These are phyloP conservation scores for Kurtzmaniella natalensis DNA, from an alignment of 1,139 yeast species.

Conservation along the genomic window DNA sequence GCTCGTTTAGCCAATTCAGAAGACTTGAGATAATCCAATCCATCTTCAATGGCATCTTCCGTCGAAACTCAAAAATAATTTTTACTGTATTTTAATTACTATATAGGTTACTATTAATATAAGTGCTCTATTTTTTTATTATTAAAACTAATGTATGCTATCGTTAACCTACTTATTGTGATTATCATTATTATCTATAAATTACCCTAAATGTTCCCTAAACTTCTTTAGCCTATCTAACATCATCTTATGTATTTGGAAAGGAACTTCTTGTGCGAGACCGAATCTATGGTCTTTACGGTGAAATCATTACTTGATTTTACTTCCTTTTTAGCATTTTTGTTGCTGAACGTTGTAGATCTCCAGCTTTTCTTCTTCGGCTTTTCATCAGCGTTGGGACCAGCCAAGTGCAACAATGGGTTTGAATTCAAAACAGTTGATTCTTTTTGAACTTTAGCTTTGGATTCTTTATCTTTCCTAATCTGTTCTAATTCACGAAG, in stretches of 20 bases:
- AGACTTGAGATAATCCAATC: conserved; percentile 24
- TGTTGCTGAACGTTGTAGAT: conserved; percentile 41
- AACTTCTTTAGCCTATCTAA: too few species aligned
- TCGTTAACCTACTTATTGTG: too few species aligned
- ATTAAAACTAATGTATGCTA: not conserved
- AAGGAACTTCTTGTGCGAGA: conserved; percentile 67
- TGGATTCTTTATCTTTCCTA: conserved; percentile 37
- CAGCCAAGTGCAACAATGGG: conserved; percentile 33
- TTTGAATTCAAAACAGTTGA: conserved; percentile 29
- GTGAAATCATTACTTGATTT: conserved; percentile 26
- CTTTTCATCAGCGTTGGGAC: conserved; percentile 4
- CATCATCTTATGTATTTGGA: conserved; percentile 50
- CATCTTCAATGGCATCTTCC: too few species aligned
- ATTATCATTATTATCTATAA: too few species aligned
- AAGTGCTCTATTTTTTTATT: too few species aligned
- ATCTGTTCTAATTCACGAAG: conserved; percentile 49
- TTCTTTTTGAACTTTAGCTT: conserved; percentile 22
- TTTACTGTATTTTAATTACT: too few species aligned
- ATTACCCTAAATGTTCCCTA: too few species aligned
- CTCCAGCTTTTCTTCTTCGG: conserved; percentile 50
- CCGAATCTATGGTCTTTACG: conserved; percentile 65
- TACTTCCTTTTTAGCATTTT: conserved; percentile 15
- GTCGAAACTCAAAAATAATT: too few species aligned
- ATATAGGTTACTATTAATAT: too few species aligned
- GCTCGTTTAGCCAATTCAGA: conserved; percentile 39